A percentile compares a stretch with the other conserved stretches of the same genome.
Conservation (phyloP, 2,329 filamentous ascomycete genomes). For the Sporothrix pallida region DNA sequence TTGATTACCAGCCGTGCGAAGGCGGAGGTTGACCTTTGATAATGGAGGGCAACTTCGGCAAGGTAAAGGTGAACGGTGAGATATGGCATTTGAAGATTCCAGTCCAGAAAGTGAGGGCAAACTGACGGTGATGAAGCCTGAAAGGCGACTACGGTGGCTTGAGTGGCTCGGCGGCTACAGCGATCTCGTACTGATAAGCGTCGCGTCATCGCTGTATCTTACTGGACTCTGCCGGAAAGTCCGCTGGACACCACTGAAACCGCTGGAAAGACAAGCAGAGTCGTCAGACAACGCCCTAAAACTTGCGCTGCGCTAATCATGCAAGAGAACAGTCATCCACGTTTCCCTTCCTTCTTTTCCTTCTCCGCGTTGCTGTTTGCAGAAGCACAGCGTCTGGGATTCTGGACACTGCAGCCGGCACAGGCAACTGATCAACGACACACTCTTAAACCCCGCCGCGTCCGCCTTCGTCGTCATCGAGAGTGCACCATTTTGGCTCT, state of each 20-base stretch:
- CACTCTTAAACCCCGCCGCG: neutral
- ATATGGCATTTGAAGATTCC: neutral
- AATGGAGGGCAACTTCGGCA: slow-evolving; percentile 10
- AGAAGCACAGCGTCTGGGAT: neutral
- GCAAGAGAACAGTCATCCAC: slow-evolving; percentile 25
- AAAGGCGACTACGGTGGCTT: too few species aligned
- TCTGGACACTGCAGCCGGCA: neutral
- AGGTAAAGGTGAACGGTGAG: slow-evolving; percentile 3
- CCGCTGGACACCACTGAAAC: neutral
- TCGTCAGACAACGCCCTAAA: neutral
- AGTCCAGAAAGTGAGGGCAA: neutral
- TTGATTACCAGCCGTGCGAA: slow-evolving; percentile 22
- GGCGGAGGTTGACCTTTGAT: neutral
- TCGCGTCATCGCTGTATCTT: too few species aligned
- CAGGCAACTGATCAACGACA: neutral
- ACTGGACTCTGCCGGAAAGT: neutral
- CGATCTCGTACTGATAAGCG: too few species aligned
- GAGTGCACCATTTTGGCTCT: neutral
- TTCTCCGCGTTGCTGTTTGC: slow-evolving; percentile 8
- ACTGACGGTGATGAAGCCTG: neutral
- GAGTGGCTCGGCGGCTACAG: too few species aligned
- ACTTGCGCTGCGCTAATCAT: slow-evolving; percentile 17
- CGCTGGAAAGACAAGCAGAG: neutral
- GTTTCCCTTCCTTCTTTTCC: neutral
- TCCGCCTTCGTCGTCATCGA: slow-evolving; percentile 11